phyloP scores from a whole-genome alignment of 768 basidiomycete species.

The Lactarius akahatsu region DNA sequence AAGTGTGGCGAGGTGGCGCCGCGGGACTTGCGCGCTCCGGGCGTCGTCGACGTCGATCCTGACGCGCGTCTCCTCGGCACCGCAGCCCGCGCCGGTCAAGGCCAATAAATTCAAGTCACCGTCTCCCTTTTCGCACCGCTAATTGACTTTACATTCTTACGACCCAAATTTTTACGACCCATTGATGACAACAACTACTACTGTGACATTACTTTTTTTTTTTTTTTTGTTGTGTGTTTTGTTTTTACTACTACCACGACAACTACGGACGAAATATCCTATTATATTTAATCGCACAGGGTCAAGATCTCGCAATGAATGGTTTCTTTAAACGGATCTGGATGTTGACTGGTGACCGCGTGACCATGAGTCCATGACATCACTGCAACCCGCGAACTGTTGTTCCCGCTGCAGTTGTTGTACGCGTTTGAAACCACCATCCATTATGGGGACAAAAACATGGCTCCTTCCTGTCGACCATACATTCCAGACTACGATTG shows the following conservation, averaged over 20 bases:
- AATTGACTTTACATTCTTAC: neutral
- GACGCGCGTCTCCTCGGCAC: conserved; percentile 3
- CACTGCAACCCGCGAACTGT: too few relatives aligned
- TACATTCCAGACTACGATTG: too few relatives aligned
- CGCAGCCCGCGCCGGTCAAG: conserved; percentile 6
- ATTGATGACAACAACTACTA: neutral
- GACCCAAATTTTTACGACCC: conserved; percentile 3
- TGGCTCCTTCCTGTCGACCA: too few relatives aligned
- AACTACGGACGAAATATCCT: neutral
- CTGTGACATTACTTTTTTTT: neutral
- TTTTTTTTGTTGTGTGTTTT: neutral
- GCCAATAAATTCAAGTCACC: conserved; percentile 10
- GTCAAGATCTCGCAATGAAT: neutral
- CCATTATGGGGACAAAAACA: too few relatives aligned
- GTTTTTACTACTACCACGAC: neutral
- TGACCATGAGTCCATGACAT: too few relatives aligned
- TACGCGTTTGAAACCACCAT: too few relatives aligned
- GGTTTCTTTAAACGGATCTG: too few relatives aligned
- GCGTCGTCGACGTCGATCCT: conserved; percentile 30
- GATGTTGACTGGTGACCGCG: too few relatives aligned
- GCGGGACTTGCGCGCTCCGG: conserved; percentile 67
- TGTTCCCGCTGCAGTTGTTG: too few relatives aligned
- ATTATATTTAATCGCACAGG: neutral
- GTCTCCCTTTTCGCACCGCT: conserved; percentile 16
- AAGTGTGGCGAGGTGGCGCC: conserved; percentile 86